A percentile compares a stretch with the other conserved stretches of the same genome.
phyloP scores from a whole-genome alignment of 2,329 filamentous ascomycete genomes.

The Ustulina deusta region DNA sequence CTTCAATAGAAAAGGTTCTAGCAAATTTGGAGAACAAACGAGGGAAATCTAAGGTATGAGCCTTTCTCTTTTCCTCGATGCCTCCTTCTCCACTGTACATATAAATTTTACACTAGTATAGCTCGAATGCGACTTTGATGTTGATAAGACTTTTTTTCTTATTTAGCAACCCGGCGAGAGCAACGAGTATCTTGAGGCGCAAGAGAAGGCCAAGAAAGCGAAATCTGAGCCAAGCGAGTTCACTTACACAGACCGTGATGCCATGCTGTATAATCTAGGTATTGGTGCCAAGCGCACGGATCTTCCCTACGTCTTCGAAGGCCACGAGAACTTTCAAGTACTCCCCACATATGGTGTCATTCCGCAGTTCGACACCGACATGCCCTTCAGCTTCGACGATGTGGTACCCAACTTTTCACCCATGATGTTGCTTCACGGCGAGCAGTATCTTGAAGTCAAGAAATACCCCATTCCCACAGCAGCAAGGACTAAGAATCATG shows the following conservation, averaged over 20 bases:
- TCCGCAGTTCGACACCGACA: constrained; percentile 87
- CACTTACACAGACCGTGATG: constrained; percentile 85
- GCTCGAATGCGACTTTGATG: constrained; percentile 37
- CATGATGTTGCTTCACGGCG: constrained; percentile 98
- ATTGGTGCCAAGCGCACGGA: constrained; percentile 92
- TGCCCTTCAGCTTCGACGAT: constrained; percentile 82
- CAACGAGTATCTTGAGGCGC: constrained; percentile 77
- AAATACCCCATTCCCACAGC: constrained; percentile 92
- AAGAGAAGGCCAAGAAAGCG: constrained; percentile 78
- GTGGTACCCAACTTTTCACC: constrained; percentile 96
- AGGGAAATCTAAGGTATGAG: constrained; percentile 70
- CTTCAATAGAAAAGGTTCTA: constrained; percentile 80
- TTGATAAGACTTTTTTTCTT: constrained; percentile 42
- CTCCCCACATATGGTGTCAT: constrained; percentile 96
- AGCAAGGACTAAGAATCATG: constrained; percentile 79
- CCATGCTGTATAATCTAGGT: constrained; percentile 95
- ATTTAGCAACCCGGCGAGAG: constrained; percentile 54
- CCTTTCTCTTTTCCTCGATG: constrained; percentile 47
- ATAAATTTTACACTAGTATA: constrained; percentile 44
- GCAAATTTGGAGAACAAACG: constrained; percentile 86
- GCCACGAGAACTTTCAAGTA: constrained; percentile 90
- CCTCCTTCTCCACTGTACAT: constrained; percentile 42
- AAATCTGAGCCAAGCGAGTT: constrained; percentile 74
- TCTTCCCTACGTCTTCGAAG: constrained; percentile 89
- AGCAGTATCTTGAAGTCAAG: constrained; percentile 96